Evolutionary conservation across 306 rosid genomes (phyloP), one percentile per base, ranked within the genome.

Genomic region (Neltuma alba): DNA sequence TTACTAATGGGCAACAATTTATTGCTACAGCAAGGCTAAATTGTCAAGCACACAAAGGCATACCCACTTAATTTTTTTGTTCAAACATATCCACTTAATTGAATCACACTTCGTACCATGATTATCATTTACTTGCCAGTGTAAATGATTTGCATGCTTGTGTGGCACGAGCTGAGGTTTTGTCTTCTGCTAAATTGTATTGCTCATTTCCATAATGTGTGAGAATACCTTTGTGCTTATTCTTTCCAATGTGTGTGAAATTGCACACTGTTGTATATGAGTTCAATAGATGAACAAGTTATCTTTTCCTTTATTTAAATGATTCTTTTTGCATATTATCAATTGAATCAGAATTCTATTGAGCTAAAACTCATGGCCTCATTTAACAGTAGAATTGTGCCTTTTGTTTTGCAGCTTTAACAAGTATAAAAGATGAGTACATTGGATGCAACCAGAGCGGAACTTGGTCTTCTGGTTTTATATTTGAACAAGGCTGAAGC

Each of bases 311-410:
- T 37, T 48, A 2, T 48, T 33, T 21, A 7, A 58, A 37, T 5
- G 25, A 61, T 16, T 41, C 5, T 77, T 13, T 38, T 20, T 7
- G 38, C 52, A 13, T 33, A 41, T 70, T 48, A 63, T 64, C 44
- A 4, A n/a, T 18, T 55, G 48, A 61, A 60, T 27, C 64, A 21
- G 47, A 70, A 76, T 69, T 38, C 68, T 8, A 10, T 25, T 30
- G 31, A 30, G 11, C 52, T 65, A 66, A 36, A 57, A 21, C 21
- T 12, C n/a, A 45, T 66, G 4, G 45, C 47, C 52, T 65, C 28
- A n/a, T 84, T 77, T 78, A 74, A 55, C 30, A 10, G 6, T 9
- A 55, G 64, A 81, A 70, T 50, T 70, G 25, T 78, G 45, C 57
- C 10, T 37, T 36, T 65, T 20, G 30, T 36, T 65, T 23, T 36